These are phyloP conservation scores for Pythium folliculosum DNA, from an alignment of 352 stramenopile species.

Conservation along the genomic window DNA sequence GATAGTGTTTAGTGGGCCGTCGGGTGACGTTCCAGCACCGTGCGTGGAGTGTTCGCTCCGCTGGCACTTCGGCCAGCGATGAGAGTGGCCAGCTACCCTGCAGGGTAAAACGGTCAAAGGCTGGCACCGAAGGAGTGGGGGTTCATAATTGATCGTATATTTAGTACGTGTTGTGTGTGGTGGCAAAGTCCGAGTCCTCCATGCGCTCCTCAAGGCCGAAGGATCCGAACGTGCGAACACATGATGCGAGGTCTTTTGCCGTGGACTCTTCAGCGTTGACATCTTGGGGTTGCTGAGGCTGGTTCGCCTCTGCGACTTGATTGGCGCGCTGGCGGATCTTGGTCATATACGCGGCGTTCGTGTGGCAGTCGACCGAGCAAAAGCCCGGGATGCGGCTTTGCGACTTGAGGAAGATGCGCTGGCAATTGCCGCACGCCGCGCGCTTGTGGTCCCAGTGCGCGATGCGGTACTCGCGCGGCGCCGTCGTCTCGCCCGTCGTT, in stretches of 20 bases:
- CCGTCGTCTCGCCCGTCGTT: neutral
- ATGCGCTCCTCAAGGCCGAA: neutral
- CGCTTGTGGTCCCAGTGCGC: constrained; percentile 85
- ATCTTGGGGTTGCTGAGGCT: neutral
- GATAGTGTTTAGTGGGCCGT: too few relatives aligned
- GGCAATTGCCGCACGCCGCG: constrained; percentile 79
- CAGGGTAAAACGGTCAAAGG: neutral
- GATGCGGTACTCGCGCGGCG: constrained; percentile 32
- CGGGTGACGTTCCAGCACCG: neutral
- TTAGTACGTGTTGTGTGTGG: neutral
- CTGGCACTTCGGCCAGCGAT: neutral
- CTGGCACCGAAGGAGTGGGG: neutral
- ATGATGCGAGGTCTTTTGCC: neutral
- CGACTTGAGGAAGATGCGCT: constrained; percentile 84
- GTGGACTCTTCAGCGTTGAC: neutral
- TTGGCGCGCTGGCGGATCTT: constrained; percentile 77
- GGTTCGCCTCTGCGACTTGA: constrained; percentile 24
- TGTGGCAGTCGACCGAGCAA: constrained; percentile 89
- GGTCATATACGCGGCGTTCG: constrained; percentile 76
- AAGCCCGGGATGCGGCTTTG: constrained; percentile 68
- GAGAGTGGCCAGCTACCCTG: neutral
- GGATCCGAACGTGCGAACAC: neutral
- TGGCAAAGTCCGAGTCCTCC: neutral
- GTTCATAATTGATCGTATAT: neutral
- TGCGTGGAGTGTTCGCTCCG: neutral